Evolutionary conservation across 495 filamentous ascomycete genomes (phyloP), one percentile per base, ranked within the genome.

Genomic region (Echria macrotheca): DNA sequence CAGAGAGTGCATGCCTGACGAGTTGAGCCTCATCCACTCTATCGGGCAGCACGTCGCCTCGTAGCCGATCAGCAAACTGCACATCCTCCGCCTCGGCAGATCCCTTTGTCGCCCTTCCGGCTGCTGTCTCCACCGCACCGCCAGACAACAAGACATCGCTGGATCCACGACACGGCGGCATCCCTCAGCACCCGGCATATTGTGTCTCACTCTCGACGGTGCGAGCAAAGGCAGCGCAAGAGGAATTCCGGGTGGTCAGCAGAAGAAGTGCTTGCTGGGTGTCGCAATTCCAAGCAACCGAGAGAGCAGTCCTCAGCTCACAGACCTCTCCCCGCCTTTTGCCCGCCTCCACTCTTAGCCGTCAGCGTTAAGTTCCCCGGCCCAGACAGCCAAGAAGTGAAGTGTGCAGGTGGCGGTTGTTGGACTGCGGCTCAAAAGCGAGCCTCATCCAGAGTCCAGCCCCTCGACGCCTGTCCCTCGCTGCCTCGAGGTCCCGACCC

Each of bases 261-360:
- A 31, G 26, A 29, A 28, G 22, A 15, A 9, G 25, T 14, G 15
- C n/a, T 17, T 9, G 14, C n/a, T 41, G 42, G 23, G 25, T 14
- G 9, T 21, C 31, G 18, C 10, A 35, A 33, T 15, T 12, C 17
- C 23, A 12, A 42, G 21, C 39, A 25, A 31, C 7, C n/a, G n/a
- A n/a, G n/a, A n/a, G n/a, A n/a, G 26, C 25, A 14, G 11, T 18
- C 29, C 36, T 47, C 43, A 40, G 32, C 49, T 35, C 29, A 21
- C 4, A 2, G 48, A 7, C 25, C 29, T 24, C 24, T 32, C 18
- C 44, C 17, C 51, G 44, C 25, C 36, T 22, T 19, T 48, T 23
- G 44, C 12, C 44, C 29, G 46, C 46, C 46, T 50, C 46, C 45
- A 54, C 52, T 54, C 47, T 54, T 54, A 54, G 52, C 49, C 49